A percentile compares a stretch with the other conserved stretches of the same genome.
Conservation (phyloP, 2,329 filamentous ascomycete genomes). For the Verruconis gallopava region DNA sequence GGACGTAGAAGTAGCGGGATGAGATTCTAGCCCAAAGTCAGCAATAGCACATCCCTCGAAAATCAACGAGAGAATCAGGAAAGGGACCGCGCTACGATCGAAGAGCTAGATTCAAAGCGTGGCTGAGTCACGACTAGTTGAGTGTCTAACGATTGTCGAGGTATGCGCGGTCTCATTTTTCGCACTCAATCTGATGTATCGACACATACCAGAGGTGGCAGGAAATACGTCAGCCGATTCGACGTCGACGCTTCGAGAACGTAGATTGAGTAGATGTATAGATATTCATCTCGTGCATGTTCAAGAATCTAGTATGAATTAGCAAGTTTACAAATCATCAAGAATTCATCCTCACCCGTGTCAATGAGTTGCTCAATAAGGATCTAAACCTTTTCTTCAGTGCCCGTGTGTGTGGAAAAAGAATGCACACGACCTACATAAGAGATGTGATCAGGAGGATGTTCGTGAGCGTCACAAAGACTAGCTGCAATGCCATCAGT, state of each 20-base stretch:
- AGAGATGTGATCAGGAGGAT: constrained; percentile 68
- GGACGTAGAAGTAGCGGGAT: constrained; percentile 62
- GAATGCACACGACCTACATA: constrained; percentile 64
- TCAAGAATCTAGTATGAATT: constrained; percentile 48
- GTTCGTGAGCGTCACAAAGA: constrained; percentile 66
- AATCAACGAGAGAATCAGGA: no score
- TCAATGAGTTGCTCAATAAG: not conserved
- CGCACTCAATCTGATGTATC: no score
- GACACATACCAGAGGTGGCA: constrained; percentile 34
- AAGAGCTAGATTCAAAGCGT: not conserved
- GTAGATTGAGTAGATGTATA: constrained; percentile 41
- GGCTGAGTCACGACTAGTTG: not conserved
- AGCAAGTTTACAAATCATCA: no score
- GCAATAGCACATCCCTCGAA: not conserved
- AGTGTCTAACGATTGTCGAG: no score
- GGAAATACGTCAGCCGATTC: constrained; percentile 35
- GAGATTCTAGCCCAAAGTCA: constrained; percentile 45
- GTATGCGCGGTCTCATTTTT: no score
- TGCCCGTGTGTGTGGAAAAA: no score
- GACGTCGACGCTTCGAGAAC: constrained; percentile 40
- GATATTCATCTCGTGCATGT: constrained; percentile 59
- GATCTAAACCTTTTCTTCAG: no score
- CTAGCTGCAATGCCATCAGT: constrained; percentile 33
- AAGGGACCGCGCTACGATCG: no score
- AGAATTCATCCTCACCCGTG: no score